Conservation (phyloP, 305 asterid genomes). For the Solanum chacoense region DNA sequence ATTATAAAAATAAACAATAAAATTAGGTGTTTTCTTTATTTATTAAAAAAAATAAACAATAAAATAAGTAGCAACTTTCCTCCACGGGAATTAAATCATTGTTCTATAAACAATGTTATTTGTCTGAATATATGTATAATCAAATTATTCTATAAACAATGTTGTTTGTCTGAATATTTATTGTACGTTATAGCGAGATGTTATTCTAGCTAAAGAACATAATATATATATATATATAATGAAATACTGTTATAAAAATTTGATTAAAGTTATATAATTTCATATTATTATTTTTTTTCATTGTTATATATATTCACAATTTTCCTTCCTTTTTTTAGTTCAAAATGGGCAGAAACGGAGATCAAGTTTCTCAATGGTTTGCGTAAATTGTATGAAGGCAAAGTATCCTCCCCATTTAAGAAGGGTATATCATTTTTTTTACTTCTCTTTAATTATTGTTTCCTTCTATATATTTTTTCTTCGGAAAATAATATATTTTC, state of each 20-base stretch:
- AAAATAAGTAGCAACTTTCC: too few species aligned
- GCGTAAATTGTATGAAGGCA: not conserved
- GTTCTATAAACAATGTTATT: not conserved
- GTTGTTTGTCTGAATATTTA: not conserved
- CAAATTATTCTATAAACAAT: not conserved
- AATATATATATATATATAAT: not conserved
- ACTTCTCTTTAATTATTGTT: not conserved
- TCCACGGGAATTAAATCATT: too few species aligned
- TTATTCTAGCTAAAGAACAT: not conserved
- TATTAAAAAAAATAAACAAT: too few species aligned
- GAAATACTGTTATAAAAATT: not conserved
- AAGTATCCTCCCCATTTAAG: rapidly evolving
- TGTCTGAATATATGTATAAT: not conserved
- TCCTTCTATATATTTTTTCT: not conserved
- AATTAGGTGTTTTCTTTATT: too few species aligned
- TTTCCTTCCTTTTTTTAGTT: not conserved
- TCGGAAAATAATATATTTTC: too few species aligned
- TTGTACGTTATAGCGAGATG: not conserved
- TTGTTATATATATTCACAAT: not conserved
- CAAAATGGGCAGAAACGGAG: not conserved
- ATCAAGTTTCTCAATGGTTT: not conserved
- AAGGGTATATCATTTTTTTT: not conserved
- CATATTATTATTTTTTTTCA: not conserved
- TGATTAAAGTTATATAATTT: not conserved
- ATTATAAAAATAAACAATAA: too few species aligned